Evolutionary conservation across 2,329 filamentous ascomycete species (phyloP).

Genomic region (Stromatinia cepivora): DNA sequence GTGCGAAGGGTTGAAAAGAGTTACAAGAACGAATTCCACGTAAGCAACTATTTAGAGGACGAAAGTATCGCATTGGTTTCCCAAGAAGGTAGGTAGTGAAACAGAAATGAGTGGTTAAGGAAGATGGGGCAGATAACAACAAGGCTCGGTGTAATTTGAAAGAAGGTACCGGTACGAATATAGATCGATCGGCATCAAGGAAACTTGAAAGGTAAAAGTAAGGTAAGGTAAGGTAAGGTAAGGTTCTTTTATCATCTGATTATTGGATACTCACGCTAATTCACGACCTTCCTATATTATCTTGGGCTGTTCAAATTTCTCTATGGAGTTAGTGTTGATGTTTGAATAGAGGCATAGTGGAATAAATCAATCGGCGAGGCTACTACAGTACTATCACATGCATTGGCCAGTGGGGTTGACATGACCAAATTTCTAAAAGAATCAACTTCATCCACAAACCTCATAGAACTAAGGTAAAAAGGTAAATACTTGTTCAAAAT

Average conservation of each 20-base stretch:
- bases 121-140: constrained; percentile 23
- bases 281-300: background rate
- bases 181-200: background rate
- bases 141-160: background rate
- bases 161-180: background rate
- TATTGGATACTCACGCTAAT: background rate
- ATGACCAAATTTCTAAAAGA: background rate
- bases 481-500: background rate
- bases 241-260: background rate
- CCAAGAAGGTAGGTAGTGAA: constrained; percentile 22
- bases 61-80: constrained; percentile 35
- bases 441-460: background rate
- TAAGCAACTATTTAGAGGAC: constrained; percentile 30
- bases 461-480: no score
- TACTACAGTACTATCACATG: background rate
- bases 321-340: background rate
- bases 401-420: background rate
- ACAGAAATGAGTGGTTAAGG: constrained; percentile 11
- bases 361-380: background rate
- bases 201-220: background rate
- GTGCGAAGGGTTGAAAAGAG: constrained; percentile 23
- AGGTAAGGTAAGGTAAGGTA: background rate
- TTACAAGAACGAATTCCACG: constrained; percentile 21
- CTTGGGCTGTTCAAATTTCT: no score
- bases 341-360: background rate